Conservation (phyloP, 768 basidiomycete species). For the Mycena albidolilacea region DNA sequence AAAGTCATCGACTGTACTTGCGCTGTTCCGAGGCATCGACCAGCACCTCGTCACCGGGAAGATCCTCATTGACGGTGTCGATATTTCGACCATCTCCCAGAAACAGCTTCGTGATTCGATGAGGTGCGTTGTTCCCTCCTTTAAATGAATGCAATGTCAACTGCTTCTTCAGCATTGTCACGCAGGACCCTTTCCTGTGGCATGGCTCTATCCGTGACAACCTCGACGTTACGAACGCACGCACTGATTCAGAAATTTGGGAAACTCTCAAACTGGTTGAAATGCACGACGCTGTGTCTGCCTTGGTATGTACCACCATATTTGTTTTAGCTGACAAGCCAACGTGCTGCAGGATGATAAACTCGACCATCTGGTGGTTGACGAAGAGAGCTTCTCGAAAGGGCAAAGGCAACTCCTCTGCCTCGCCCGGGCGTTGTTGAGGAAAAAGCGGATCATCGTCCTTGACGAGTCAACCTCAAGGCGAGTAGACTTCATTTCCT, state of each 20-base stretch:
- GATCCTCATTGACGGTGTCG: constrained; percentile 30
- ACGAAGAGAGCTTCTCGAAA: constrained; percentile 37
- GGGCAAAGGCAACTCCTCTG: constrained; percentile 35
- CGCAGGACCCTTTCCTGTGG: constrained; percentile 37
- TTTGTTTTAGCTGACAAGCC: neutral
- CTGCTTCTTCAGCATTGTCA: constrained; percentile 22
- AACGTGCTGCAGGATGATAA: constrained; percentile 26
- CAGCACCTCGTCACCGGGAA: constrained; percentile 35
- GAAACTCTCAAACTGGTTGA: constrained; percentile 33
- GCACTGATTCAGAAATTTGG: constrained; percentile 33
- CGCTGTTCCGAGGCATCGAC: constrained; percentile 33
- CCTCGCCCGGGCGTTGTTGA: constrained; percentile 30
- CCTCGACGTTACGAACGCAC: constrained; percentile 22
- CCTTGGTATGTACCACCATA: constrained; percentile 4
- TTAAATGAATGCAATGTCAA: too few species aligned
- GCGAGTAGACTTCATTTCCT: neutral
- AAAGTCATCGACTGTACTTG: constrained; percentile 32
- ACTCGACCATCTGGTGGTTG: constrained; percentile 30
- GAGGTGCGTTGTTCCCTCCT: constrained; percentile 14
- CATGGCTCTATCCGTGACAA: constrained; percentile 35
- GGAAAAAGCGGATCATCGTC: constrained; percentile 31
- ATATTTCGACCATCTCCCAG: constrained; percentile 27
- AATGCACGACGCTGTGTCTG: constrained; percentile 34
- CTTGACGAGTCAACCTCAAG: constrained; percentile 36
- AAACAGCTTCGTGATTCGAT: constrained; percentile 30